Conservation (phyloP, 768 basidiomycete species). For the Podaxis pistillaris region DNA sequence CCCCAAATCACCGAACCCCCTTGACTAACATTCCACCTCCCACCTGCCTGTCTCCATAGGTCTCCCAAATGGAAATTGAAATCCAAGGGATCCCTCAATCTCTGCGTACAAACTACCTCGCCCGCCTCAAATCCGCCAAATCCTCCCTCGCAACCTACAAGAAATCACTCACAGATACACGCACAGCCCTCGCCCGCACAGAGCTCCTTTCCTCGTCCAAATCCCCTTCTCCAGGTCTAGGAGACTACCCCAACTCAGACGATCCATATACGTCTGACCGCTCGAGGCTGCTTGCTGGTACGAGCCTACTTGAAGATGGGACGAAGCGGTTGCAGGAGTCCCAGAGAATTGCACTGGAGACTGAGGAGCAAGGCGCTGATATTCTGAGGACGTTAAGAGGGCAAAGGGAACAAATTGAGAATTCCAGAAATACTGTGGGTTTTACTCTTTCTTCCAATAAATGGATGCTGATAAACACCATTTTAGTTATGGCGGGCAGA, state of each 20-base stretch:
- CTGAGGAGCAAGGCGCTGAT: constrained; percentile 92
- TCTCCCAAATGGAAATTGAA: constrained; percentile 99
- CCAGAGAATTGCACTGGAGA: constrained; percentile 91
- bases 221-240: constrained; percentile 23
- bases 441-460: not conserved
- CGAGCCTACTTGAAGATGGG: constrained; percentile 79
- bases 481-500: constrained; percentile 82
- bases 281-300: constrained; percentile 76
- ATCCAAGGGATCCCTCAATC: constrained; percentile 92
- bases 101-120: constrained; percentile 72
- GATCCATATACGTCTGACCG: constrained; percentile 83
- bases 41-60: constrained; percentile 40
- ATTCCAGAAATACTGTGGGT: constrained; percentile 83
- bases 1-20: not conserved
- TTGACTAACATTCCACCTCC: constrained; percentile 3
- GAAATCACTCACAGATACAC: constrained; percentile 74
- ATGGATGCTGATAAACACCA: constrained; percentile 5
- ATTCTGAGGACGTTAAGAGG: constrained; percentile 81
- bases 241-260: constrained; percentile 54
- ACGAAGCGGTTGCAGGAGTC: constrained; percentile 83
- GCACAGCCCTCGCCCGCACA: constrained; percentile 64
- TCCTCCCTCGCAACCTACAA: constrained; percentile 75
- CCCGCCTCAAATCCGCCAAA: constrained; percentile 74
- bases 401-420: constrained; percentile 94
- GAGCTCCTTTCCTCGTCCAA: constrained; percentile 68